Conservation (phyloP, 305 asterid genomes). For the Fraxinus latifolia region DNA sequence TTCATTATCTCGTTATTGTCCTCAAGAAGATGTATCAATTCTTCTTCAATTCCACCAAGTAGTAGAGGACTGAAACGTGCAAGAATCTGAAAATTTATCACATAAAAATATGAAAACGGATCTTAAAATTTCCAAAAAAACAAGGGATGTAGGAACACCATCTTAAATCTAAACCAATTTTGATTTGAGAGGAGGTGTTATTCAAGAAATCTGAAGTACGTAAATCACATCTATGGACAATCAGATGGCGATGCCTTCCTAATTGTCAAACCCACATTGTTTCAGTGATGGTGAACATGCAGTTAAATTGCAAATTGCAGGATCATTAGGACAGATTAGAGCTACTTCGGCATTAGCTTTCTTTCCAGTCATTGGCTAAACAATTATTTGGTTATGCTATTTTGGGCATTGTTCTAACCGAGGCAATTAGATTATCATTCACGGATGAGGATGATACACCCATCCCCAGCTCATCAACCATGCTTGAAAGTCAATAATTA, state of each 20-base stretch:
- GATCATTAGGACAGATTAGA: not conserved
- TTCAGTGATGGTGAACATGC: conserved; percentile 8
- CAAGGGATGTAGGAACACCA: not conserved
- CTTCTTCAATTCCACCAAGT: conserved; percentile 86
- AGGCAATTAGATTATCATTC: not conserved
- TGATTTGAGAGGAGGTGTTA: not conserved
- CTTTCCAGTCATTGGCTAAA: not conserved
- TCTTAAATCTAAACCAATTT: conserved; percentile 16
- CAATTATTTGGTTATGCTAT: not conserved
- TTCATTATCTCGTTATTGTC: conserved; percentile 95
- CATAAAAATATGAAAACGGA: conserved; percentile 26
- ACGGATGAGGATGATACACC: conserved; percentile 13
- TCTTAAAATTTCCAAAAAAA: not conserved
- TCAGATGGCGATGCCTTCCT: conserved; percentile 5
- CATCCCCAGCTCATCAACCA: not conserved
- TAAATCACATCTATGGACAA: conserved; percentile 9
- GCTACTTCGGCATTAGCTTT: not conserved
- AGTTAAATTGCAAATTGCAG: not conserved
- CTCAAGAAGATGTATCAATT: conserved; percentile 79
- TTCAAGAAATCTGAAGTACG: conserved; percentile 21
- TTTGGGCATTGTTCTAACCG: not conserved
- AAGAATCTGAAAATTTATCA: conserved; percentile 58
- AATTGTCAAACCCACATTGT: conserved; percentile 14
- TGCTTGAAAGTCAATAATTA: not conserved
- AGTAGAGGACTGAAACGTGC: conserved; percentile 88